Evolutionary conservation across 371 early-diverging fungal genomes (phyloP).

Genomic region (Mortierella polycephala): DNA sequence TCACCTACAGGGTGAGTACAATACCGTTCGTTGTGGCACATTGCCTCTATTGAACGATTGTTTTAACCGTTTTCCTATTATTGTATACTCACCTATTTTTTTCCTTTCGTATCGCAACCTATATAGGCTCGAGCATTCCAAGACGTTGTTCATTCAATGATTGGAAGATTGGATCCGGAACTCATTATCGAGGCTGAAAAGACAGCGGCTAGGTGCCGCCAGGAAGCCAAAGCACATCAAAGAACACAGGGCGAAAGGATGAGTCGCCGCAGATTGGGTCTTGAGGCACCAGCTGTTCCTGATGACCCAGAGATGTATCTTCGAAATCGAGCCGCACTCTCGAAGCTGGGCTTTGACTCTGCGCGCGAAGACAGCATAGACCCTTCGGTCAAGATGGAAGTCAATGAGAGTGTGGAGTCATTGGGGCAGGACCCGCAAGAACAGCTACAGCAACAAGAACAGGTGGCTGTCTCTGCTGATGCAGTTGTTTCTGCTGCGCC

Average conservation of each 20-base stretch:
- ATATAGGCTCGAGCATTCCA: constrained; percentile 43
- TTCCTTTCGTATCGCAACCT: not conserved
- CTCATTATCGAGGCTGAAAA: constrained; percentile 46
- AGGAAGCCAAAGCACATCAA: constrained; percentile 31
- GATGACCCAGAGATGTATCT: constrained; percentile 45
- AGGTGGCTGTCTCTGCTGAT: not conserved
- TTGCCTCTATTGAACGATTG: not conserved
- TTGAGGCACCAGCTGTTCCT: constrained; percentile 41
- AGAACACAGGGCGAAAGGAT: constrained; percentile 37
- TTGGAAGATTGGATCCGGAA: constrained; percentile 43
- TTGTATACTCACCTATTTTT: not conserved
- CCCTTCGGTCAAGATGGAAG: constrained; percentile 3
- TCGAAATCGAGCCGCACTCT: constrained; percentile 21
- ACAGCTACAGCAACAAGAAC: not conserved
- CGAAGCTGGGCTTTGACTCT: constrained; percentile 11
- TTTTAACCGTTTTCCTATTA: not conserved
- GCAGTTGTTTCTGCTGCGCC: not conserved
- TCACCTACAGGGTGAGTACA: constrained; percentile 30
- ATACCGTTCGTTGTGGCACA: not conserved
- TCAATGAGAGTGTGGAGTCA: not conserved
- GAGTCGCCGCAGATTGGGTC: constrained; percentile 42
- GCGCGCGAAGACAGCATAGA: constrained; percentile 20
- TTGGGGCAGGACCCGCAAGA: not conserved
- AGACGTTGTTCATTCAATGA: constrained; percentile 44
- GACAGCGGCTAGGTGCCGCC: constrained; percentile 37